phyloP scores from a whole-genome alignment of 768 basidiomycete genomes.

The Serendipita indica region DNA sequence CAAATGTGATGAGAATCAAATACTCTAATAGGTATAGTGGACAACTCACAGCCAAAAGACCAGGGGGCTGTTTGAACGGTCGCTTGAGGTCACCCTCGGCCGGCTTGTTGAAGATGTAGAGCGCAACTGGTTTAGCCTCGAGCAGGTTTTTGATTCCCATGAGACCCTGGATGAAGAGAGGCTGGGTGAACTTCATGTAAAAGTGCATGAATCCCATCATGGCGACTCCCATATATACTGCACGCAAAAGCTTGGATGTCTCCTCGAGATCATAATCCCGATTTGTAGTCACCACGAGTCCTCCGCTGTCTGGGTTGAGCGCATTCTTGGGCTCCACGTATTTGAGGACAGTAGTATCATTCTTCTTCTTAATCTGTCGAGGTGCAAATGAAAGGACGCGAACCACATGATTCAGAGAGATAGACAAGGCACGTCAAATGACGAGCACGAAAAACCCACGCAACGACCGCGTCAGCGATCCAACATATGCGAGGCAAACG shows the following conservation, averaged over 20 bases:
- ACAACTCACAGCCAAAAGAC: constrained; percentile 54
- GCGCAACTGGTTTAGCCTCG: constrained; percentile 70
- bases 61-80: constrained; percentile 63
- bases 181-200: constrained; percentile 92
- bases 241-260: constrained; percentile 58
- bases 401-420: neutral
- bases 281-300: constrained; percentile 80
- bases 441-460: too few relatives aligned
- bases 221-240: constrained; percentile 56
- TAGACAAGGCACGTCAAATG: constrained; percentile 1
- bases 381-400: constrained; percentile 11
- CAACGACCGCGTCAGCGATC: neutral
- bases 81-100: constrained; percentile 79
- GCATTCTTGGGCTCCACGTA: constrained; percentile 72
- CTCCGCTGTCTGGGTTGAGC: constrained; percentile 60
- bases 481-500: neutral
- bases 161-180: constrained; percentile 85
- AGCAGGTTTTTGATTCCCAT: constrained; percentile 89
- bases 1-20: neutral
- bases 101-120: constrained; percentile 65
- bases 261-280: constrained; percentile 88
- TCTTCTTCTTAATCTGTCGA: constrained; percentile 80
- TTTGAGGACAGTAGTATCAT: constrained; percentile 91
- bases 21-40: neutral
- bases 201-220: constrained; percentile 89